Conservation (phyloP, 2,329 filamentous ascomycete genomes). For the Colletotrichum gloeosporioides region DNA sequence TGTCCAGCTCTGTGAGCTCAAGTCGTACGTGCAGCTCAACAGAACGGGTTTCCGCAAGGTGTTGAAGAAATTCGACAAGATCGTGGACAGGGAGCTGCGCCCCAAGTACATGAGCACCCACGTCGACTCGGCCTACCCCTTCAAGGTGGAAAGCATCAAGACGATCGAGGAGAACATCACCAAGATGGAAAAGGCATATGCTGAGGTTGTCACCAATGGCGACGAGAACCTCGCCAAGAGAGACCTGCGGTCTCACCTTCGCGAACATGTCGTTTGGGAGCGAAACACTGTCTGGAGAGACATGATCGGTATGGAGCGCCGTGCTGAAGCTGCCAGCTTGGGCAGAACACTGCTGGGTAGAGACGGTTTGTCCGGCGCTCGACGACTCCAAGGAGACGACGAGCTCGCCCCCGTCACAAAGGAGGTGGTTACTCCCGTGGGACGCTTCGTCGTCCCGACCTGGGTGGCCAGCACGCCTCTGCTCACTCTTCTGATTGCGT, state of each 20-base stretch:
- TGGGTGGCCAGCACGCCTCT: slow-evolving; percentile 89
- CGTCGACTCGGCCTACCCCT: slow-evolving; percentile 83
- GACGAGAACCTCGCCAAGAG: slow-evolving; percentile 79
- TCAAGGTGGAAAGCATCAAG: slow-evolving; percentile 74
- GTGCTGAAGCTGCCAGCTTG: slow-evolving; percentile 91
- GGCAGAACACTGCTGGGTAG: slow-evolving; percentile 84
- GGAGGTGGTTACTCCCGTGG: slow-evolving; percentile 80
- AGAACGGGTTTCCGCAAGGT: slow-evolving; percentile 96
- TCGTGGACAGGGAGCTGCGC: slow-evolving; percentile 81
- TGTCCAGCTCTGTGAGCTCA: slow-evolving; percentile 91
- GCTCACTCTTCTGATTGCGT: slow-evolving; percentile 73
- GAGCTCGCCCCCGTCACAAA: slow-evolving; percentile 65
- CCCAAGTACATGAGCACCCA: slow-evolving; percentile 74
- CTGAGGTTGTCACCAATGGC: slow-evolving; percentile 81
- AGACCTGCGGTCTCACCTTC: slow-evolving; percentile 86
- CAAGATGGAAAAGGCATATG: slow-evolving; percentile 80
- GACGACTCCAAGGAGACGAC: slow-evolving; percentile 85
- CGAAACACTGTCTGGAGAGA: slow-evolving; percentile 98
- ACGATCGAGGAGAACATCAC: slow-evolving; percentile 74
- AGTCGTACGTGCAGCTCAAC: slow-evolving; percentile 95
- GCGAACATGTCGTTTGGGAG: slow-evolving; percentile 99
- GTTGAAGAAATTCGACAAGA: slow-evolving; percentile 99
- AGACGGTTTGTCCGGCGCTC: slow-evolving; percentile 70
- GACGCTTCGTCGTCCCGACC: slow-evolving; percentile 74
- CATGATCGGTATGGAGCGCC: slow-evolving; percentile 96